Base-by-base conservation (phyloP, 2,329 filamentous ascomycete genomes). In the Xylaria sp. region DNA sequence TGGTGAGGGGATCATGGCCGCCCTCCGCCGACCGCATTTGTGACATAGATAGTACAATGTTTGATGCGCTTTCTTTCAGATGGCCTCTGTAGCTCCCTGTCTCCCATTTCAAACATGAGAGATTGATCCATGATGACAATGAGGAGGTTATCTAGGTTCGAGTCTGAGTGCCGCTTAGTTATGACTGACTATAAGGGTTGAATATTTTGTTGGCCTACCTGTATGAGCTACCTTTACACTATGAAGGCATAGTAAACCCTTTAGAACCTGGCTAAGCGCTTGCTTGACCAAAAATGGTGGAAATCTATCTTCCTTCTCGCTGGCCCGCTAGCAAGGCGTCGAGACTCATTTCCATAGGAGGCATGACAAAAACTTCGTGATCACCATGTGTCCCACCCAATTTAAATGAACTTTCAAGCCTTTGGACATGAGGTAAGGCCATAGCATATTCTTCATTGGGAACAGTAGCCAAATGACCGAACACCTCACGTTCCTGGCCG, bases 401-500 rank as follows among this genome's bases (percentile, higher is more conserved):
- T 23, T 49, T 42, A 42, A 60, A 60, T 4, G 42, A 47, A 19
- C 21, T 17, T 54, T 54, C 21, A 53, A 60, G 57, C 42, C 25
- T 49, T n/a, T 50, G 57, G 5, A 60, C 5, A 33, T 60, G 4
- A 23, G 47, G 6, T 49, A 38, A 19, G 21, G 2, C 19, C 0
- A n/a, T 21, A n/a, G 12, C 5, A 33, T 35, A 9, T 23, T 54
- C 33, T 17, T 7, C 15, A 9, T 4, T 12, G 21, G 49, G 33
- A 23, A 17, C 35, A 14, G 31, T 42, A 54, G 21, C 50, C 23
- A 60, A 25, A 35, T 60, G 23, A 3, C 25, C 40, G 25, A 54
- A 60, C 49, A 60, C n/a, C 35, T 49, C 57, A 17, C 54, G 50
- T 49, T 60, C 57, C 33, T 54, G 57, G 42, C 54, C 54, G 33